A percentile compares a stretch with the other conserved stretches of the same genome.
Conservation (phyloP, 768 basidiomycete species). For the Amanita phalloides region DNA sequence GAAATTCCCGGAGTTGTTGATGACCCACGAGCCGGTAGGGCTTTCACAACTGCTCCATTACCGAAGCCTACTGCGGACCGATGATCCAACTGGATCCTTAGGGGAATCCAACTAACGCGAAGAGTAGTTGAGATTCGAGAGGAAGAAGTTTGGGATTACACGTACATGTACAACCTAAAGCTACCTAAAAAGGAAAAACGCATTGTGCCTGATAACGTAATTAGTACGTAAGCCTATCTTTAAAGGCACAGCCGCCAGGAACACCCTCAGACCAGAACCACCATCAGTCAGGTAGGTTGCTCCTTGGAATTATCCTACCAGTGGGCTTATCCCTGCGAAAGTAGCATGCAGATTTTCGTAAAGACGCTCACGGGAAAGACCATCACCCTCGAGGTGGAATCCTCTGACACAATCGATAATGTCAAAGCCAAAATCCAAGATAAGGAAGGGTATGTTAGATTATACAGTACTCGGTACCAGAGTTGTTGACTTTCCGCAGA, state of each 20-base stretch:
- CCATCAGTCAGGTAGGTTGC: slow-evolving; percentile 2
- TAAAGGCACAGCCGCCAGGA: not conserved
- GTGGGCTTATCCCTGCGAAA: not conserved
- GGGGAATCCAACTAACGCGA: too few species aligned
- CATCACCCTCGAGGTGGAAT: slow-evolving; percentile 66
- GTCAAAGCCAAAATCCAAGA: slow-evolving; percentile 73
- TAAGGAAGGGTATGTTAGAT: slow-evolving; percentile 40
- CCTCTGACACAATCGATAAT: slow-evolving; percentile 65
- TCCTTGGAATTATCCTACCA: not conserved
- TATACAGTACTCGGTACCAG: not conserved
- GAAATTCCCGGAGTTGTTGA: slow-evolving; percentile 64
- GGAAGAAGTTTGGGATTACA: too few species aligned
- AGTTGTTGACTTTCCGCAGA: not conserved
- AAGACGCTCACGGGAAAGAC: slow-evolving; percentile 53
- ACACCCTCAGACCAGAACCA: slow-evolving; percentile 10
- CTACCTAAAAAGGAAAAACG: too few species aligned
- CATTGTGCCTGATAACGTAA: too few species aligned
- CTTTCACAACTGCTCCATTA: slow-evolving; percentile 10
- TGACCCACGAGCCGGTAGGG: slow-evolving; percentile 42
- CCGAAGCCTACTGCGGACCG: slow-evolving; percentile 22
- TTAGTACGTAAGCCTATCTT: not conserved
- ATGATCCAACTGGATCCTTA: slow-evolving; percentile 9
- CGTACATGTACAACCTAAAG: too few species aligned
- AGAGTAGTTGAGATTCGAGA: too few species aligned
- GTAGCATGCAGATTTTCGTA: slow-evolving; percentile 25